Evolutionary conservation across 2,329 filamentous ascomycete species (phyloP).

Genomic region (Fragosphaeria purpurea): DNA sequence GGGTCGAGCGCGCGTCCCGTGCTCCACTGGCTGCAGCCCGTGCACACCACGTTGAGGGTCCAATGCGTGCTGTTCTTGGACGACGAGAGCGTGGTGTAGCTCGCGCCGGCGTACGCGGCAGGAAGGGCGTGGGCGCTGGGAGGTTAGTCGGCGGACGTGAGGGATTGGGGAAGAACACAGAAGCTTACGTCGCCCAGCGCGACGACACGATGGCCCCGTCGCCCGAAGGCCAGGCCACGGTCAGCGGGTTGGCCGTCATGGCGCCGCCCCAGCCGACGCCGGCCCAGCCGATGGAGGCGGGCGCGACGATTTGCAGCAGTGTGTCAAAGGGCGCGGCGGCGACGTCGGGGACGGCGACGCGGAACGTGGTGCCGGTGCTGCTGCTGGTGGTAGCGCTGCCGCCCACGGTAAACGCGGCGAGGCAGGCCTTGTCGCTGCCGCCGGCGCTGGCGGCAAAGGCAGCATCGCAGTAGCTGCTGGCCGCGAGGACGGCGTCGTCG

Average conservation of each 20-base stretch:
- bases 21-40: constrained; percentile 17
- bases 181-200: constrained; percentile 25
- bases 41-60: constrained; percentile 19
- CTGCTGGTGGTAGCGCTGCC: constrained; percentile 15
- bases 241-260: constrained; percentile 29
- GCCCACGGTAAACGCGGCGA: constrained; percentile 11
- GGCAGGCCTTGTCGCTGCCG: constrained; percentile 7
- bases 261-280: constrained; percentile 29
- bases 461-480: not conserved
- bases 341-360: constrained; percentile 19
- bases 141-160: not conserved
- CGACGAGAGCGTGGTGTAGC: constrained; percentile 14
- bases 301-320: constrained; percentile 26
- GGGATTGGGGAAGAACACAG: constrained; percentile 16
- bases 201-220: constrained; percentile 25
- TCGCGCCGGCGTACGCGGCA: constrained; percentile 11
- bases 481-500: no score
- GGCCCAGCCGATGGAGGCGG: constrained; percentile 24
- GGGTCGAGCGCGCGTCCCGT: constrained; percentile 13
- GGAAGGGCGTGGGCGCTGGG: constrained; percentile 8
- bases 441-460: not conserved
- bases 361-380: constrained; percentile 12
- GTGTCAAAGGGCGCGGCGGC: constrained; percentile 21
- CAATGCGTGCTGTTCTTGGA: constrained; percentile 19
- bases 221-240: constrained; percentile 27